Conservation (phyloP, 1,284 basidiomycete genomes). For the Ustilago crameri region DNA sequence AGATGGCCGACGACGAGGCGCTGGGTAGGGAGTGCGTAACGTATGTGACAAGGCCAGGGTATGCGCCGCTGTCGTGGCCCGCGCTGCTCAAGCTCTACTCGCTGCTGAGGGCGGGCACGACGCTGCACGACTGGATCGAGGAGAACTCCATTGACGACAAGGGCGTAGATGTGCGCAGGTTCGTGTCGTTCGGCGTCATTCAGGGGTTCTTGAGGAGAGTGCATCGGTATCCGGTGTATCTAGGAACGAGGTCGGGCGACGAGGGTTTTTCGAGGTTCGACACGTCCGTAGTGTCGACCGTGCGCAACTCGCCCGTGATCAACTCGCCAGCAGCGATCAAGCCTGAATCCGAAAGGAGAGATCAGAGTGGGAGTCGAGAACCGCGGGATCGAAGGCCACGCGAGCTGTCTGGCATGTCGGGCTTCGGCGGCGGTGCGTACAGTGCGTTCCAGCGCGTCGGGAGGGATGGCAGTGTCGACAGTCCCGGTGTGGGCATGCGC, state of each 20-base stretch:
- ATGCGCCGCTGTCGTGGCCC: slow-evolving; percentile 52
- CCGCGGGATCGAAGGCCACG: slow-evolving; percentile 37
- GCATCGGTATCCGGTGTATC: slow-evolving; percentile 88
- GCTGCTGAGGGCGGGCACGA: slow-evolving; percentile 83
- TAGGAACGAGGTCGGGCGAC: slow-evolving; percentile 13
- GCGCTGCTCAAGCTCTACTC: slow-evolving; percentile 86
- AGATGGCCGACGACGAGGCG: slow-evolving; percentile 82
- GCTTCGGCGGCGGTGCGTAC: slow-evolving; percentile 10
- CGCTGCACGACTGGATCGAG: slow-evolving; percentile 90
- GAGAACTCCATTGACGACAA: slow-evolving; percentile 73
- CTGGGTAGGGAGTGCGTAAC: slow-evolving; percentile 87
- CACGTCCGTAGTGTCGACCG: slow-evolving; percentile 24
- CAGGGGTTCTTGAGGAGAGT: slow-evolving; percentile 94
- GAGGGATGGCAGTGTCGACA: slow-evolving; percentile 42
- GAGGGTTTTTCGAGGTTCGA: slow-evolving; percentile 21
- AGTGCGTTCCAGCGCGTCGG: slow-evolving; percentile 31
- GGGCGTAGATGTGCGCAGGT: slow-evolving; percentile 89
- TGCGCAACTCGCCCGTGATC: slow-evolving; percentile 36
- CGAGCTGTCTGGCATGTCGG: slow-evolving; percentile 41
- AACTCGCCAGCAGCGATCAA: slow-evolving; percentile 24
- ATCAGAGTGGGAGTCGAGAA: slow-evolving; percentile 48
- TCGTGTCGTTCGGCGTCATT: slow-evolving; percentile 98
- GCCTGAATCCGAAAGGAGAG: slow-evolving; percentile 12
- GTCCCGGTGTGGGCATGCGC: slow-evolving; percentile 25
- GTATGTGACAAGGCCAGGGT: slow-evolving; percentile 84